Conservation (phyloP, 2,329 filamentous ascomycete genomes). For the Amylocarpus encephaloides region DNA sequence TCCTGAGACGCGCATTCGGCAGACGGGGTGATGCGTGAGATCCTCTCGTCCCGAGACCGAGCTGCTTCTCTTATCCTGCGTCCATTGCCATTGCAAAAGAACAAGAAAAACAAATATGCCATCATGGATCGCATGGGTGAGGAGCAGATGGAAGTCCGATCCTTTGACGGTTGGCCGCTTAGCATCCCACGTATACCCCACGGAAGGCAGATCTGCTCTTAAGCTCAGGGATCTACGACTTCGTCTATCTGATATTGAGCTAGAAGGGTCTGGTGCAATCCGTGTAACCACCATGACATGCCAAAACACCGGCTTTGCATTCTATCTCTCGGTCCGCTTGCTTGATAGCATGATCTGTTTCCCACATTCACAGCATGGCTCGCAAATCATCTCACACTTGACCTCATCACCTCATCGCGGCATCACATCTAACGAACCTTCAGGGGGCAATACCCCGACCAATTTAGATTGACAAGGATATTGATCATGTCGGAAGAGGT, state of each 20-base stretch:
- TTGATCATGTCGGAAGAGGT: background rate
- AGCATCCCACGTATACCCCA: constrained; percentile 14
- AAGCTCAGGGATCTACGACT: constrained; percentile 2
- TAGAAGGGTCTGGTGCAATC: background rate
- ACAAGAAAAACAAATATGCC: constrained; percentile 3
- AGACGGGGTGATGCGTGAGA: background rate
- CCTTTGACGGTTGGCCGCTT: constrained; percentile 3
- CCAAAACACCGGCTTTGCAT: background rate
- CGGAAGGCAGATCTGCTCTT: constrained; percentile 1
- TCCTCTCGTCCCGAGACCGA: background rate
- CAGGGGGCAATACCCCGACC: too few relatives aligned
- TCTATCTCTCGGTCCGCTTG: background rate
- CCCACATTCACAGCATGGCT: background rate
- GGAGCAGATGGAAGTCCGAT: constrained; percentile 5
- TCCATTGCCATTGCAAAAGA: background rate
- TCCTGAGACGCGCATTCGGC: background rate
- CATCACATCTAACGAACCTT: background rate
- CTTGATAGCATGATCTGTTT: background rate
- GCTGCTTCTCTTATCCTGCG: constrained; percentile 1
- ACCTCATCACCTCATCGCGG: background rate
- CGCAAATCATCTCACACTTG: background rate
- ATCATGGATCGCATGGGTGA: background rate
- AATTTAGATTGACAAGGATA: background rate
- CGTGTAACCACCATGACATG: background rate
- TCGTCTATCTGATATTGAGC: constrained; percentile 9